Evolutionary conservation across 106 monocot genomes (phyloP), one percentile per base, ranked within the genome.

Genomic region (Acorus gramineus): DNA sequence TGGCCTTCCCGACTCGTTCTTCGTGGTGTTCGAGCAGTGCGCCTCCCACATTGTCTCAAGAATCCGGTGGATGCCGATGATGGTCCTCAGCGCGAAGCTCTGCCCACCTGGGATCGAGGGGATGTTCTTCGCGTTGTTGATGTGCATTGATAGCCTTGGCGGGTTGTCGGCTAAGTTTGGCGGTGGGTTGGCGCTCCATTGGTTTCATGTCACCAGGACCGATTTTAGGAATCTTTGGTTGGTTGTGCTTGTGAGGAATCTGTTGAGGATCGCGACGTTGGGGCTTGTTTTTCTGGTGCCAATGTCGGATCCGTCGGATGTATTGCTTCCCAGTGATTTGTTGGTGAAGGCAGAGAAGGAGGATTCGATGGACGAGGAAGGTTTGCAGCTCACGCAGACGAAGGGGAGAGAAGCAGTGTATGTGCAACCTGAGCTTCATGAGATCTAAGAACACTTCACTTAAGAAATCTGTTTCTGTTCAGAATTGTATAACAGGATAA

Each of bases 101-200:
- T 95, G 94, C 63, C 94, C 94, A 1, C 43, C 50, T 5, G 94
- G 94, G 11, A 80, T 95, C 0, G 94, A 95, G 68, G 94, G 94
- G 8, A 87, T 90, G 2, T 95, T 95, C 56, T 95, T 86, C 65
- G 94, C 94, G 0, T 55, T 95, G 58, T 69, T 95, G n/a, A 95
- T 95, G 94, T 86, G 84, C 7, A 84, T 95, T 11, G 90, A 90
- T 59, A 74, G 85, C 45, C 52, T 55, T 11, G 90, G 86, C 4
- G 7, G 76, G 69, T 78, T 95, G 5, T 69, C 75, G 8, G 86
- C 94, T 0, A 80, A 81, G 14, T 90, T 84, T 84, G 63, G 65
- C 2, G 94, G 94, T 8, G 90, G 90, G 5, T 64, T 89, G 3
- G 65, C 87, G 11, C 78, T 94, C 52, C 75, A 86, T 44, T 4